Percentiles rank a stretch among this genome's conserved stretches.
Evolutionary conservation across 495 filamentous ascomycete species (phyloP).

Genomic region (Barbatosphaeria neglecta): DNA sequence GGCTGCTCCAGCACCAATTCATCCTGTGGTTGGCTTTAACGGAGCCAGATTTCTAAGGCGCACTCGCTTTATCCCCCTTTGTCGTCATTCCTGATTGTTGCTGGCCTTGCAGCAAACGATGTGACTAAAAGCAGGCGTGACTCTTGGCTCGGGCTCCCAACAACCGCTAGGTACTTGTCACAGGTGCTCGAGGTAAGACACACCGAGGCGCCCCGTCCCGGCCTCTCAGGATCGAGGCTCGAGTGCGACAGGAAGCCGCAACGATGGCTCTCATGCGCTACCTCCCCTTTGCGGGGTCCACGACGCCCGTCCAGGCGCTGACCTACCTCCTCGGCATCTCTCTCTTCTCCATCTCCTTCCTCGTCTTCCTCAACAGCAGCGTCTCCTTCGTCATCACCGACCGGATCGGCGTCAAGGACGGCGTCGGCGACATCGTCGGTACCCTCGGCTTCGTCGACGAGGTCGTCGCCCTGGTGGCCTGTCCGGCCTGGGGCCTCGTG

Average conservation of each 20-base stretch:
- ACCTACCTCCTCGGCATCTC: constrained; percentile 85
- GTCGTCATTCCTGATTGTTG: no score
- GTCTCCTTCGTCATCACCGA: constrained; percentile 92
- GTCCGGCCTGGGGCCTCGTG: constrained; percentile 84
- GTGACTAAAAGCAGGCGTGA: no score
- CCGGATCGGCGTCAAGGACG: constrained; percentile 61
- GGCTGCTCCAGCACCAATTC: no score
- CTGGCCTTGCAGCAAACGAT: no score
- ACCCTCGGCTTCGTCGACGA: constrained; percentile 96
- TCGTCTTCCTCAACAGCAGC: constrained; percentile 93
- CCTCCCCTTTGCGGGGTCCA: constrained; percentile 43
- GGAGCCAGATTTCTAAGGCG: no score
- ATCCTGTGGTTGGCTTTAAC: no score
- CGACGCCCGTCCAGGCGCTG: constrained; percentile 59
- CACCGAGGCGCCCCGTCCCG: no score
- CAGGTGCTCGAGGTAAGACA: no score
- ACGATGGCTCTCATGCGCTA: constrained; percentile 21
- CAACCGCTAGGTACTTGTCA: no score
- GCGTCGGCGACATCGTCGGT: constrained; percentile 81
- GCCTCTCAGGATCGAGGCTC: no score
- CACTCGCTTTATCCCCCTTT: no score
- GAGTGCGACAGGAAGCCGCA: not conserved
- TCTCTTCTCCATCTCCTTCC: constrained; percentile 90
- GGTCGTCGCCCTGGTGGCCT: constrained; percentile 78
- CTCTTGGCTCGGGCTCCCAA: no score